These are phyloP conservation scores for Salvia hispanica DNA, from an alignment of 257 asterid genomes.

Conservation along the genomic window DNA sequence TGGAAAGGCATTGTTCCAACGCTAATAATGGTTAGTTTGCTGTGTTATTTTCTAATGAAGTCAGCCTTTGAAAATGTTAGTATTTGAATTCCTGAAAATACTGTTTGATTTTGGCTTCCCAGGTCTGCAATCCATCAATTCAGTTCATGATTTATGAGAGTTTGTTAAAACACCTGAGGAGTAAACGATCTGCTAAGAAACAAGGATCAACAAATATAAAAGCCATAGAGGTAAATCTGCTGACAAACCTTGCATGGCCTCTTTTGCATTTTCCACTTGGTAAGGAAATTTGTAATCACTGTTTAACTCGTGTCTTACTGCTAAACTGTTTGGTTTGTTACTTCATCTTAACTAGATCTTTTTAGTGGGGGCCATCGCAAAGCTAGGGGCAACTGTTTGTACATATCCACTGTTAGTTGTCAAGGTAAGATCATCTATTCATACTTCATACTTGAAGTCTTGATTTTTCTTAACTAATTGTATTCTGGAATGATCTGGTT, in stretches of 20 bases:
- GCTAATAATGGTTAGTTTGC: slow-evolving; percentile 67
- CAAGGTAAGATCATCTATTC: slow-evolving; percentile 52
- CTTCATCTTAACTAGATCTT: slow-evolving; percentile 51
- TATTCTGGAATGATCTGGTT: slow-evolving; percentile 5
- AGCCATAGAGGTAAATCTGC: slow-evolving; percentile 69
- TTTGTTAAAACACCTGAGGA: slow-evolving; percentile 67
- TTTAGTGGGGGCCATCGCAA: slow-evolving; percentile 81
- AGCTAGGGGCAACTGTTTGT: slow-evolving; percentile 87
- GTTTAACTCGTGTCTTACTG: background rate
- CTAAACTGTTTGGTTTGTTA: slow-evolving; percentile 9
- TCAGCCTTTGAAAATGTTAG: slow-evolving; percentile 3
- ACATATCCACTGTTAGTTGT: slow-evolving; percentile 93
- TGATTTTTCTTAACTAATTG: background rate
- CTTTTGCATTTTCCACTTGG: slow-evolving; percentile 12
- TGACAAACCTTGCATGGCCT: slow-evolving; percentile 12
- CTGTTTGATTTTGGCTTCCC: slow-evolving; percentile 34
- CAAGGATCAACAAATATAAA: slow-evolving; percentile 44
- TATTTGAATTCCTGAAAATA: slow-evolving; percentile 29
- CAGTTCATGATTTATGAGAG: slow-evolving; percentile 96
- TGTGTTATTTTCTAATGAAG: slow-evolving; percentile 27
- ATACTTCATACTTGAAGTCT: background rate
- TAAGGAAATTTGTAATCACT: slow-evolving; percentile 7
- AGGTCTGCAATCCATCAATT: slow-evolving; percentile 97
- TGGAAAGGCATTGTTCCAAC: slow-evolving; percentile 95
- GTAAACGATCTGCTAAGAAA: slow-evolving; percentile 56